These are phyloP conservation scores for Sporothrix humicola DNA, from an alignment of 2,329 filamentous ascomycete genomes.

Conservation along the genomic window DNA sequence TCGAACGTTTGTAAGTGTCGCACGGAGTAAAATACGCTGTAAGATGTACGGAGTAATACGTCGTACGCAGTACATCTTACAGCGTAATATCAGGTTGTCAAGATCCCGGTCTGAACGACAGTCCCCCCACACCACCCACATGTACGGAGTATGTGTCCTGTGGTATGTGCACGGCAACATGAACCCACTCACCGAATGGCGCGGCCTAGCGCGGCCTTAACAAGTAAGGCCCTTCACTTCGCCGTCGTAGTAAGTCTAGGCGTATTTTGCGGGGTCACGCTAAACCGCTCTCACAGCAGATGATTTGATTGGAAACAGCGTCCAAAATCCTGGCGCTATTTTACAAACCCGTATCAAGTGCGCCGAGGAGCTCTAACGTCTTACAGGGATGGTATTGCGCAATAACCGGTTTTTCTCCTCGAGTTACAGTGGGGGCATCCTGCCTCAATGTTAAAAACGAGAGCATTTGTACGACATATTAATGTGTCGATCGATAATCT, in stretches of 20 bases:
- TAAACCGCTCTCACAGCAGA: background rate
- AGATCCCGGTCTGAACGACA: too few species aligned
- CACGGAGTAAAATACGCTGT: background rate
- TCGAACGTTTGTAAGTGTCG: too few species aligned
- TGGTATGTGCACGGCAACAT: background rate
- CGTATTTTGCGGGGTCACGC: slow-evolving; percentile 1
- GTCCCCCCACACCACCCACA: too few species aligned
- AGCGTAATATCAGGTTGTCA: too few species aligned
- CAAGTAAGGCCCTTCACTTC: slow-evolving; percentile 20
- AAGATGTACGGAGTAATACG: too few species aligned
- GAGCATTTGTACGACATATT: too few species aligned
- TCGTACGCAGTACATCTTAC: background rate
- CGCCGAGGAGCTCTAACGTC: slow-evolving; percentile 29
- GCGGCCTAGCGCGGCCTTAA: slow-evolving; percentile 26
- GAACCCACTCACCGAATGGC: background rate
- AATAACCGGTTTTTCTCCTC: slow-evolving; percentile 26
- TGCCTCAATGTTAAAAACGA: too few species aligned
- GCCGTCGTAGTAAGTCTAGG: background rate
- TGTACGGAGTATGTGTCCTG: too few species aligned
- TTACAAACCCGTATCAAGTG: background rate
- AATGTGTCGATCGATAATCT: too few species aligned
- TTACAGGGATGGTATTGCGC: slow-evolving; percentile 30
- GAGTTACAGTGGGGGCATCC: slow-evolving; percentile 11
- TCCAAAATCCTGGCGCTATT: slow-evolving; percentile 6
- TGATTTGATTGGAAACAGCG: slow-evolving; percentile 19